Percentiles rank a stretch among this genome's conserved stretches.
Evolutionary conservation across 441 rosid genomes (phyloP).

Genomic region (Bruguiera hainesii): DNA sequence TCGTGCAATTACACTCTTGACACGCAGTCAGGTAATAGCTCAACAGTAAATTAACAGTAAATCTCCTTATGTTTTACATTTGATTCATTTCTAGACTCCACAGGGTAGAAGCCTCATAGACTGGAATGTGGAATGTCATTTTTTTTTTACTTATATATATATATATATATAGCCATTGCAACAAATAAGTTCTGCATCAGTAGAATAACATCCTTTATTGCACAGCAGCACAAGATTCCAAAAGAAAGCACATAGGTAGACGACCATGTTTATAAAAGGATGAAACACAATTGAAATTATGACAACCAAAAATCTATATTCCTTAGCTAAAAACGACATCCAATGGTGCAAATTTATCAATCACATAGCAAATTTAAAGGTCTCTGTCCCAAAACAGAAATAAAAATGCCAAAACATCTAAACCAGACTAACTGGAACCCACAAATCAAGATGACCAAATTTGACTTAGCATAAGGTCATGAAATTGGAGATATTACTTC

Average conservation of each 20-base stretch:
- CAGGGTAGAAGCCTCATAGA: too few relatives aligned
- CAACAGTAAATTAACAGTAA: too few relatives aligned
- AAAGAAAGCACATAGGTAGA: neutral
- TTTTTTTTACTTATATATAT: too few relatives aligned
- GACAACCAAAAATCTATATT: neutral
- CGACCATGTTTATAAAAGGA: neutral
- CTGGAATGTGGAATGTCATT: too few relatives aligned
- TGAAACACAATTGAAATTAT: neutral
- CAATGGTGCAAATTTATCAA: conserved; percentile 8
- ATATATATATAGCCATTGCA: too few relatives aligned
- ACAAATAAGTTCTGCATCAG: too few relatives aligned
- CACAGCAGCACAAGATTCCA: neutral
- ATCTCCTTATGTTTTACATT: too few relatives aligned
- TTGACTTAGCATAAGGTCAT: neutral
- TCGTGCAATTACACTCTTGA: too few relatives aligned
- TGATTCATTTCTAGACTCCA: too few relatives aligned
- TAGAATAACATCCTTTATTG: too few relatives aligned
- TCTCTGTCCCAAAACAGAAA: neutral
- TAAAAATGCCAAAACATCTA: neutral
- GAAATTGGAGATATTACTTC: conserved; percentile 1
- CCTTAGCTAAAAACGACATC: neutral
- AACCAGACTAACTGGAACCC: too few relatives aligned
- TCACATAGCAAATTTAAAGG: neutral
- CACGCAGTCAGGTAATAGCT: too few relatives aligned
- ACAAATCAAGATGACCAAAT: neutral